Conservation (phyloP, 2,329 filamentous ascomycete genomes). For the Ophiostoma tasmaniense region DNA sequence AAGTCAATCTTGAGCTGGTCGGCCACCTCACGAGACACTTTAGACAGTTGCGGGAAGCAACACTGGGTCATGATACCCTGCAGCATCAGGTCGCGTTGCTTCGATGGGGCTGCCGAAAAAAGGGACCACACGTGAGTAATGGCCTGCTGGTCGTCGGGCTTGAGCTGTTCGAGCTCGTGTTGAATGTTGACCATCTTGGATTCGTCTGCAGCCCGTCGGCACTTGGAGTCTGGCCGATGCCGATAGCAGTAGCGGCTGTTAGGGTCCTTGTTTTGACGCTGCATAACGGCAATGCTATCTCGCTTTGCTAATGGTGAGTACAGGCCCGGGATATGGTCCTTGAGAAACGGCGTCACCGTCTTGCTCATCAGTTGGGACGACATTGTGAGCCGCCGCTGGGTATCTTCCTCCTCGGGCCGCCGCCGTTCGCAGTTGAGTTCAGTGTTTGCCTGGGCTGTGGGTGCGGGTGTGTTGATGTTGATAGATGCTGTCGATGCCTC, state of each 20-base stretch:
- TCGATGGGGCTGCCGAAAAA: conserved; percentile 89
- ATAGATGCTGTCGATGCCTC: not conserved
- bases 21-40: conserved; percentile 79
- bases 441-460: conserved; percentile 19
- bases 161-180: conserved; percentile 73
- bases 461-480: not conserved
- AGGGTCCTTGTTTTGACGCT: conserved; percentile 40
- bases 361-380: conserved; percentile 61
- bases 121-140: conserved; percentile 97
- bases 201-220: conserved; percentile 85
- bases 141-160: conserved; percentile 80
- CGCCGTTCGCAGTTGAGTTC: conserved; percentile 43
- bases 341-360: conserved; percentile 79
- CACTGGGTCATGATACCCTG: conserved; percentile 94
- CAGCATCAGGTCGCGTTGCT: conserved; percentile 91
- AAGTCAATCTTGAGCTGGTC: conserved; percentile 98
- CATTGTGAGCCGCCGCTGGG: conserved; percentile 47
- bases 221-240: conserved; percentile 89
- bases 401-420: conserved; percentile 41
- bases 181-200: conserved; percentile 94
- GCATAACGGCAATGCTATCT: conserved; percentile 35
- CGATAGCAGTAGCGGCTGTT: conserved; percentile 95
- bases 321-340: conserved; percentile 79
- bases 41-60: conserved; percentile 94
- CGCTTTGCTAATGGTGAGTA: conserved; percentile 71